A percentile compares a stretch with the other conserved stretches of the same genome.
Conservation (phyloP, 305 asterid genomes). For the Fraxinus albicans region DNA sequence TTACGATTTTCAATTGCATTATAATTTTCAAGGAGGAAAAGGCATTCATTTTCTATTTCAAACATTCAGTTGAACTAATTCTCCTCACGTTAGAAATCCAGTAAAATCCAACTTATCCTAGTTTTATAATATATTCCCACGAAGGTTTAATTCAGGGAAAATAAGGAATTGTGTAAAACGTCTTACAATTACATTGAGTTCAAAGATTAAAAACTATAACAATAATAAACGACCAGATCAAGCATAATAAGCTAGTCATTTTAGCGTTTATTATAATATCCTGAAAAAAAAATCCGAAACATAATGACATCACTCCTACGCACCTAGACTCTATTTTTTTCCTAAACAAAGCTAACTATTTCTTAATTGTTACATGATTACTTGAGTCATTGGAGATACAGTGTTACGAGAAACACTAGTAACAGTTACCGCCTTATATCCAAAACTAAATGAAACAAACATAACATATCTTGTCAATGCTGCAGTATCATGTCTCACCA, state of each 20-base stretch:
- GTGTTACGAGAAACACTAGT: slow-evolving; percentile 13
- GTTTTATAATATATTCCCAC: not conserved
- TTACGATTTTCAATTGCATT: not conserved
- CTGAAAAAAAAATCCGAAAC: not conserved
- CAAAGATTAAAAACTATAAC: not conserved
- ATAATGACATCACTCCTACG: not conserved
- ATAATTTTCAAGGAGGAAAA: not conserved
- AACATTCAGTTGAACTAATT: not conserved
- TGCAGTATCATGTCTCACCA: slow-evolving; percentile 33
- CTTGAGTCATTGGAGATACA: not conserved
- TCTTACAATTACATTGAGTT: not conserved
- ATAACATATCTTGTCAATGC: not conserved
- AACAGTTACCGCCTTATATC: slow-evolving; percentile 6
- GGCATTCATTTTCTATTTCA: not conserved
- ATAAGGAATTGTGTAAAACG: not conserved
- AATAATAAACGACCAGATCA: not conserved
- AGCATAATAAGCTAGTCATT: not conserved
- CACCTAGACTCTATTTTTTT: not conserved
- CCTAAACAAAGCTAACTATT: not conserved
- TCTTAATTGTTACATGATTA: slow-evolving; percentile 3
- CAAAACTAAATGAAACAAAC: slow-evolving; percentile 7
- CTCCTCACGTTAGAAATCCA: not conserved
- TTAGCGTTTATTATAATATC: not conserved
- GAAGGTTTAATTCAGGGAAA: not conserved
- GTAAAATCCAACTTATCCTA: not conserved